Base-by-base conservation (phyloP, 768 basidiomycete species). In the Leccinum disarticulatum region DNA sequence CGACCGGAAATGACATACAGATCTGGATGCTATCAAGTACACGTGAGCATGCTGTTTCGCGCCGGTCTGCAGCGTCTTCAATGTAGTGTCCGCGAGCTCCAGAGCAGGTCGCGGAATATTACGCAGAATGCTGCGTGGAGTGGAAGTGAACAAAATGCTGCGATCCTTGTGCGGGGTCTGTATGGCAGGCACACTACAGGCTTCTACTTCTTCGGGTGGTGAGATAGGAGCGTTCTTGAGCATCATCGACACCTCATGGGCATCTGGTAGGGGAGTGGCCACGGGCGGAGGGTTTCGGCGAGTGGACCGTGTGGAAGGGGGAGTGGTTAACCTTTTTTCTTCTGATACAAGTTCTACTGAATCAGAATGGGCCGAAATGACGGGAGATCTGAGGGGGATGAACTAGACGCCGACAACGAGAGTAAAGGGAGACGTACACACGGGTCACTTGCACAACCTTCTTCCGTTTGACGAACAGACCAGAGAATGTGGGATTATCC, bases 401-500 rank as follows among this genome's bases (percentile, higher is more conserved):
- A 61, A 54, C 43, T 22, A n/a, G 28, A 33, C 28, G 15, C 54
- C 3, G 13, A 14, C 46, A 41, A 11, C 30, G 17, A 48, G 25
- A n/a, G 15, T 7, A 14, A 53, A 28, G 19, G 48, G 51, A 22
- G 51, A 61, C 68, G 54, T 27, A 64, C 69, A 54, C 52, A 22
- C 57, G 56, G 51, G 41, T 53, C 46, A 49, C 30, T 43, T 53
- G 70, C 35, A 54, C 69, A 70, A 14, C 64, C 77, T 76, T 68
- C 77, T 74, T 63, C 77, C 74, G 57, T 73, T 48, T 73, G 10
- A 48, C 71, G 61, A 77, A 87, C 17, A 90, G 75, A 19, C 88
- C 87, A 6, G 80, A 60, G 66, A 88, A 90, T 1, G 58, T 66
- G 17, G 85, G 81, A 53, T 87, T 76, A 30, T 86, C 83, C 64